Conservation (phyloP, 2,329 filamentous ascomycete genomes). For the Nigrospora sphaerica region DNA sequence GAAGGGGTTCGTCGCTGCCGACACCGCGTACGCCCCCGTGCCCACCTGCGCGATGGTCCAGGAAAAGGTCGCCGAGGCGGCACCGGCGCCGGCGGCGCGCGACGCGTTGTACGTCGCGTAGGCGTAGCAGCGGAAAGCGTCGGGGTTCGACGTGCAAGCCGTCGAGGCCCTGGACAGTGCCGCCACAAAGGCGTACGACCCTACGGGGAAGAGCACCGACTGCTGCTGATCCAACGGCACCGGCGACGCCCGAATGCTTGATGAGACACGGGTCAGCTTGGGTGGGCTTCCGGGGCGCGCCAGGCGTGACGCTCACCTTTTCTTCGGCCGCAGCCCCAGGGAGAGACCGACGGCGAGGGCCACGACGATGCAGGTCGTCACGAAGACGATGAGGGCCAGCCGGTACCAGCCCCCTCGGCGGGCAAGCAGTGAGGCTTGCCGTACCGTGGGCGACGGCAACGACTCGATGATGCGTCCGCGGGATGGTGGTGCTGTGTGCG, state of each 20-base stretch:
- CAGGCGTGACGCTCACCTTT: slow-evolving; percentile 16
- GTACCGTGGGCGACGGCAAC: slow-evolving; percentile 4
- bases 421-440: slow-evolving; percentile 9
- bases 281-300: too few species aligned
- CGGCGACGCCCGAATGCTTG: not conserved
- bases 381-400: slow-evolving; percentile 16
- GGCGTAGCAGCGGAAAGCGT: slow-evolving; percentile 58
- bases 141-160: slow-evolving; percentile 49
- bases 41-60: slow-evolving; percentile 49
- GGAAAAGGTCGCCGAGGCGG: slow-evolving; percentile 44
- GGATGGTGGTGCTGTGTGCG: too few species aligned
- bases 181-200: slow-evolving; percentile 54
- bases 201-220: slow-evolving; percentile 44
- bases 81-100: slow-evolving; percentile 19
- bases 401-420: slow-evolving; percentile 26
- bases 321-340: slow-evolving; percentile 26
- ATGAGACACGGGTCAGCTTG: too few species aligned
- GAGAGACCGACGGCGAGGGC: slow-evolving; percentile 32
- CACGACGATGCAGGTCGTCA: slow-evolving; percentile 24
- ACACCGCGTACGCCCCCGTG: slow-evolving; percentile 37
- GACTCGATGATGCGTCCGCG: not conserved
- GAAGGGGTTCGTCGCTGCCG: slow-evolving; percentile 48
- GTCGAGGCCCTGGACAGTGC: slow-evolving; percentile 45
- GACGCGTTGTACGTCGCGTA: slow-evolving; percentile 39
- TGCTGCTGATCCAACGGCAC: not conserved